These are phyloP conservation scores for Leucogyrophana mollusca DNA, from an alignment of 768 basidiomycete genomes.

Conservation along the genomic window DNA sequence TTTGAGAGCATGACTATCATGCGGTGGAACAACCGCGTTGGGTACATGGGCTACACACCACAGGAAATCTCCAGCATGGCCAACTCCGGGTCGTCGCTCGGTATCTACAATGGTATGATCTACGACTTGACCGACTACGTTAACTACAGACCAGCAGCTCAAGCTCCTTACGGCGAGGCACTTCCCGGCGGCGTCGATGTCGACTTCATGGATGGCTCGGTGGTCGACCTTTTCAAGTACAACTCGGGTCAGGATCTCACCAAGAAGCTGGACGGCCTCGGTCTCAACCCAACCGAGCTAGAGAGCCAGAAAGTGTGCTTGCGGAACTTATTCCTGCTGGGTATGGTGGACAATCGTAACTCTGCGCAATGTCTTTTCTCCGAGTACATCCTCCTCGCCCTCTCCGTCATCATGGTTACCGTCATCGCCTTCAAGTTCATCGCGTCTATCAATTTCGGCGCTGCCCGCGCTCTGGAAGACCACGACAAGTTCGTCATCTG, in stretches of 20 bases:
- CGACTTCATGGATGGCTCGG: conserved; percentile 68
- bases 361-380: conserved; percentile 92
- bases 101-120: conserved; percentile 82
- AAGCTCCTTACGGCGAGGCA: conserved; percentile 47
- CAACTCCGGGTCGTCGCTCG: conserved; percentile 59
- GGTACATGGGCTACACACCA: conserved; percentile 84
- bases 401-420: conserved; percentile 90
- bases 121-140: conserved; percentile 89
- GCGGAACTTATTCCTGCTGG: conserved; percentile 90
- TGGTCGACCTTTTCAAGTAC: conserved; percentile 76
- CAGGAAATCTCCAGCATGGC: conserved; percentile 75
- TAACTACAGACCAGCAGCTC: conserved; percentile 58
- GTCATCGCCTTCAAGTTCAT: conserved; percentile 97
- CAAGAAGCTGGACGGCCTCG: conserved; percentile 61
- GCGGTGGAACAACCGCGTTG: conserved; percentile 86
- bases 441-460: conserved; percentile 82
- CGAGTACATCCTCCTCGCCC: conserved; percentile 83
- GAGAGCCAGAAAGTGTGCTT: conserved; percentile 82
- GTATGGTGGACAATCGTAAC: conserved; percentile 89
- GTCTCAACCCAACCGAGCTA: conserved; percentile 59
- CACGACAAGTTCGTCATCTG: conserved; percentile 98
- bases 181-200: conserved; percentile 41
- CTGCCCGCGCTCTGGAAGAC: conserved; percentile 82
- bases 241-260: conserved; percentile 80
- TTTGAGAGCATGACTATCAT: conserved; percentile 91